Evolutionary conservation across 108 stramenopile species (phyloP), one percentile per base, ranked within the genome.

Genomic region (Cyclotella kingstonii): DNA sequence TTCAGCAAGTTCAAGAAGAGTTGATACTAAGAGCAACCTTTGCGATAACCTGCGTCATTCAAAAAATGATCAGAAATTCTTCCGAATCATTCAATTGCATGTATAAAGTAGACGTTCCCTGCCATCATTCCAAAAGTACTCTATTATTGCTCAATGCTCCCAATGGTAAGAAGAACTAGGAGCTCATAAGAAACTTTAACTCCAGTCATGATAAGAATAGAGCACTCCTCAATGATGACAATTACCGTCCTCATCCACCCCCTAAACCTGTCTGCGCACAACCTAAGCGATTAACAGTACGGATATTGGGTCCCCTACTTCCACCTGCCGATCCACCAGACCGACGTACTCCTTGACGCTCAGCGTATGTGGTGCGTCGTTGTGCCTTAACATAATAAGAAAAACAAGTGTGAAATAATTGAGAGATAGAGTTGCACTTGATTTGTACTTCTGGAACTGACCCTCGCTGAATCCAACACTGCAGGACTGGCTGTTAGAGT

Each of bases 241-340:
- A 74, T 66, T 74, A 74, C 51, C 73, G 42, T 47, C 73, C 73
- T 74, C 73, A 74, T 43, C 73, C 73, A 19, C 67, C 67, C 3
- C 57, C 73, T n/a, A 51, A 40, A 40, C 55, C 63, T 10, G 58
- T 50, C 33, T 56, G 60, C 12, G 73, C 73, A 60, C 52, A 54
- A 17, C 73, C 73, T 66, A 74, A 74, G 19, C 47, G 45, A 27
- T 60, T 66, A 0, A 66, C 58, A 9, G 64, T 58, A 21, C 64
- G 64, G 40, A 74, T 43, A 58, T 74, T 74, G 9, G 73, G 35
- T 46, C 73, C 63, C 1, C 68, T 58, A 6, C 55, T 53, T 2
- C 48, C 41, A 36, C 60, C 69, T 9, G 2, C 21, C 5, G 35
- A 38, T 3, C 66, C 66, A 18, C 59, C 39, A 25, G 54, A 39